Percentiles rank a stretch among this genome's conserved stretches.
phyloP scores from a whole-genome alignment of 225 moss, liverwort and hornwort species.

The Marchantia polymorpha region DNA sequence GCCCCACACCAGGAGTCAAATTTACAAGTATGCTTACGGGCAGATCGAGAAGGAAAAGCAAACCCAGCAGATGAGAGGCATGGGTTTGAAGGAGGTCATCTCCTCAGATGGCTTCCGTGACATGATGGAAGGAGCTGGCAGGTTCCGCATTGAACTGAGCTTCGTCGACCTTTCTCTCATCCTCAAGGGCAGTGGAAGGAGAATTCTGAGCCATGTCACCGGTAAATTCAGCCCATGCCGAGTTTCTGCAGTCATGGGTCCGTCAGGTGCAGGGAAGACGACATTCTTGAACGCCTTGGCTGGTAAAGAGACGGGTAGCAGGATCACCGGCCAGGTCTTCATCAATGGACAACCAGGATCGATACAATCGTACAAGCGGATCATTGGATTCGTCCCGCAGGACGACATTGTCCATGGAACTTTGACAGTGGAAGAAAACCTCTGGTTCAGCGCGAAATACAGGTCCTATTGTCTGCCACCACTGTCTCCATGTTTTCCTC shows the following conservation, averaged over 20 bases:
- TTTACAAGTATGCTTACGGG: conserved; percentile 87
- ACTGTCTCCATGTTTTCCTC: not conserved
- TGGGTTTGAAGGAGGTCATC: conserved; percentile 28
- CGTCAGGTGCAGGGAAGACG: conserved; percentile 91
- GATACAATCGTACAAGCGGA: conserved; percentile 73
- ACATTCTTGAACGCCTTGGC: conserved; percentile 88
- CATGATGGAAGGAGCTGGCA: conserved; percentile 38
- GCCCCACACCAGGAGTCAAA: conserved; percentile 63
- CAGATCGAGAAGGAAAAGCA: conserved; percentile 83
- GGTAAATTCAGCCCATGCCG: conserved; percentile 67
- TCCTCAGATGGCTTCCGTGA: conserved; percentile 30
- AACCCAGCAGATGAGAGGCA: conserved; percentile 13
- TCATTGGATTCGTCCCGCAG: conserved; percentile 95
- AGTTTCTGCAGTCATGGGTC: conserved; percentile 90
- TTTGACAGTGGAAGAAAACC: conserved; percentile 89
- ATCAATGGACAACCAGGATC: conserved; percentile 75
- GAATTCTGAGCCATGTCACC: conserved; percentile 79
- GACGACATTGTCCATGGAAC: conserved; percentile 93
- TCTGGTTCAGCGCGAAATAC: conserved; percentile 88
- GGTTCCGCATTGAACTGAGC: conserved; percentile 67
- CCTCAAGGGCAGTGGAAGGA: conserved; percentile 73
- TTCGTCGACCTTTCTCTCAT: conserved; percentile 75
- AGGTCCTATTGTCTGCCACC: conserved; percentile 31
- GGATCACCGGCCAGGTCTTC: conserved; percentile 65
- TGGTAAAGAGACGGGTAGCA: conserved; percentile 79